A percentile compares a stretch with the other conserved stretches of the same genome.
Evolutionary conservation across 2,329 filamentous ascomycete genomes (phyloP).

Genomic region (Cercospora berteroae): DNA sequence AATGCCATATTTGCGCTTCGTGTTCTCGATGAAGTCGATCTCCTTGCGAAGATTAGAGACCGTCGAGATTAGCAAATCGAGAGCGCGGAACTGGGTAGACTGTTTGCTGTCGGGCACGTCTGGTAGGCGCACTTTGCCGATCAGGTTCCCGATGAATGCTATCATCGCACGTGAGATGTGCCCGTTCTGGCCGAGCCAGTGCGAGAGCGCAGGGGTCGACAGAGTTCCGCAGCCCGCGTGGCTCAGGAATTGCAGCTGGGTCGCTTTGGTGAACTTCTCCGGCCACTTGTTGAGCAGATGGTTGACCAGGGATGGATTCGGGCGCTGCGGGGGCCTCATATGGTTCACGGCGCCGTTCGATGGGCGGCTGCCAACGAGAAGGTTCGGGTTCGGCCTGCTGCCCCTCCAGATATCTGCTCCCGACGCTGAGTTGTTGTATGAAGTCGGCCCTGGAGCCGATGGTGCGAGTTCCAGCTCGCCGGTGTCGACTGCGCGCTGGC

Average conservation of each 20-base stretch:
- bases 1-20: conserved; percentile 60
- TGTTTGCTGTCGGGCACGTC: conserved; percentile 44
- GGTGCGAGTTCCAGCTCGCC: conserved; percentile 29
- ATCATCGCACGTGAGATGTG: conserved; percentile 71
- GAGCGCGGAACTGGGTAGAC: conserved; percentile 55
- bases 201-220: conserved; percentile 54
- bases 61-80: conserved; percentile 63
- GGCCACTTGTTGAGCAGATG: conserved; percentile 55
- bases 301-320: conserved; percentile 53
- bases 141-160: conserved; percentile 62
- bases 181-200: conserved; percentile 70
- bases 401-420: conserved; percentile 45
- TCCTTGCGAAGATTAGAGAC: conserved; percentile 66
- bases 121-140: conserved; percentile 61
- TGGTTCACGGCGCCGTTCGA: conserved; percentile 18
- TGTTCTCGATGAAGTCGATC: conserved; percentile 65
- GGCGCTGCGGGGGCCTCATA: conserved; percentile 22
- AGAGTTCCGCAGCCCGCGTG: conserved; percentile 63
- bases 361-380: conserved; percentile 41
- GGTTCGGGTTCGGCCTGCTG: conserved; percentile 49
- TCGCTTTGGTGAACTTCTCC: conserved; percentile 54
- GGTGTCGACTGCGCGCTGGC: conserved; percentile 38
- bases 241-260: conserved; percentile 64
- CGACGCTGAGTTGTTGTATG: conserved; percentile 20
- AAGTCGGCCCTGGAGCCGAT: conserved; percentile 11